phyloP scores from a whole-genome alignment of 179 eudicot species.

The Drosera spatulata region DNA sequence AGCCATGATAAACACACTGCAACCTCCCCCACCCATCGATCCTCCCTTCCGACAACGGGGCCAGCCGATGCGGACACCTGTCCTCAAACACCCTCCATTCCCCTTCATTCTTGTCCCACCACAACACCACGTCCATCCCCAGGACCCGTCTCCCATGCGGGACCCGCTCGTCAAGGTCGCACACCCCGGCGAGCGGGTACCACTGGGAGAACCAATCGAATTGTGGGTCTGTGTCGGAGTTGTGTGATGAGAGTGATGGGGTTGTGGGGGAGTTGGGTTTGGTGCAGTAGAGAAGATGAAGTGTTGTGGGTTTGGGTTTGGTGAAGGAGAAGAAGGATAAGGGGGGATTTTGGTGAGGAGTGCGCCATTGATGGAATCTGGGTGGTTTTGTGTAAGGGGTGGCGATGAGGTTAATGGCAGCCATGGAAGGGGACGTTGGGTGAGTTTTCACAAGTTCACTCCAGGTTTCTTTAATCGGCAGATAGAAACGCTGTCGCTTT shows the following conservation, averaged over 20 bases:
- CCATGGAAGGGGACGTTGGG: too few relatives aligned
- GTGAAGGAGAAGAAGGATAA: not conserved
- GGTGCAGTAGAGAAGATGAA: not conserved
- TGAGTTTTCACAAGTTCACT: too few relatives aligned
- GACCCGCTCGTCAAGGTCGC: constrained; percentile 68
- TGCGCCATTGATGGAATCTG: too few relatives aligned
- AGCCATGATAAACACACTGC: constrained; percentile 90
- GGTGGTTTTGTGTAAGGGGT: too few relatives aligned
- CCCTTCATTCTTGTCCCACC: constrained; percentile 65
- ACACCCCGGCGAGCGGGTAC: constrained; percentile 61
- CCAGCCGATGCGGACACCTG: constrained; percentile 66
- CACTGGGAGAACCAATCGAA: constrained; percentile 74
- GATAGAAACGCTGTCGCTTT: too few relatives aligned
- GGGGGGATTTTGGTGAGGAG: not conserved
- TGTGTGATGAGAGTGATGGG: not conserved
- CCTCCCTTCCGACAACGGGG: constrained; percentile 75
- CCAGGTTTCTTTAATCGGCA: too few relatives aligned
- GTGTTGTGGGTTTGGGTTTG: not conserved
- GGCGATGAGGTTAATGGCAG: too few relatives aligned
- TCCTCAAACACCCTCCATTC: constrained; percentile 80
- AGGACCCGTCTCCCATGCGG: constrained; percentile 56
- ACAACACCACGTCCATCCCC: constrained; percentile 63
- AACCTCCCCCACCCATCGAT: constrained; percentile 71
- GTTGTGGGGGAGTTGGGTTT: not conserved
- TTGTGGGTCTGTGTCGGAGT: constrained; percentile 7